A percentile compares a stretch with the other conserved stretches of the same genome.
phyloP scores from a whole-genome alignment of 2,329 filamentous ascomycete species.

The Epichloe gansuensis region DNA sequence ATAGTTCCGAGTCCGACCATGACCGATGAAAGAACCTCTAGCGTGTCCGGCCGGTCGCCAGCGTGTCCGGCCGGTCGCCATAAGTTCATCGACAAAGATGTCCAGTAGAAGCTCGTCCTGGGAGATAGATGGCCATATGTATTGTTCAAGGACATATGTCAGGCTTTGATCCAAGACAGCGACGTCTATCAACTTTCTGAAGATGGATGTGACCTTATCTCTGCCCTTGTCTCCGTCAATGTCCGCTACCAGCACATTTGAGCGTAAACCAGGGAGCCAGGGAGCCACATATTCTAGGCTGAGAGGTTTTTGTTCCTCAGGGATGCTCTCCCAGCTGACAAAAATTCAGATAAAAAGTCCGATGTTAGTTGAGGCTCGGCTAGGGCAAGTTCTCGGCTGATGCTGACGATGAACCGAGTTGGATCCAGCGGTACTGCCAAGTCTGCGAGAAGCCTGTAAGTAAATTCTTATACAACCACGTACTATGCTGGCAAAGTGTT shows the following conservation, averaged over 20 bases:
- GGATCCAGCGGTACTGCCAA: conserved; percentile 51
- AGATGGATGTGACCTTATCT: conserved; percentile 51
- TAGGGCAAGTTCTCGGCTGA: conserved; percentile 50
- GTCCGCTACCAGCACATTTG: conserved; percentile 45
- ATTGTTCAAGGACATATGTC: conserved; percentile 49
- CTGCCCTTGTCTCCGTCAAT: conserved; percentile 52
- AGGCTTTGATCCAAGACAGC: conserved; percentile 48
- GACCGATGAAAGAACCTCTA: conserved; percentile 50
- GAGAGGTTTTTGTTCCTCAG: conserved; percentile 53
- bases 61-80: conserved; percentile 45
- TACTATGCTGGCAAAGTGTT: too few species aligned
- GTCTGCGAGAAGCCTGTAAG: conserved; percentile 26
- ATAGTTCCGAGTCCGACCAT: conserved; percentile 52
- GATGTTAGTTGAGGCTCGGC: conserved; percentile 55
- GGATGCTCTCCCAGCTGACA: conserved; percentile 58
- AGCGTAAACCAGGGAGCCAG: conserved; percentile 52
- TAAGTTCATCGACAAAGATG: conserved; percentile 54
- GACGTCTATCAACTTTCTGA: conserved; percentile 55
- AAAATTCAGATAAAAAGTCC: conserved; percentile 66
- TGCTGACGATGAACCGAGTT: conserved; percentile 50
- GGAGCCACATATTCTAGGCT: conserved; percentile 60
- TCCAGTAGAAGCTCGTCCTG: conserved; percentile 54
- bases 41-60: conserved; percentile 46
- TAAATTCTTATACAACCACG: background rate
- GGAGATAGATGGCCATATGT: conserved; percentile 52